phyloP scores from a whole-genome alignment of 164 flowering plant genomes.

The Tinospora cordifolia region DNA sequence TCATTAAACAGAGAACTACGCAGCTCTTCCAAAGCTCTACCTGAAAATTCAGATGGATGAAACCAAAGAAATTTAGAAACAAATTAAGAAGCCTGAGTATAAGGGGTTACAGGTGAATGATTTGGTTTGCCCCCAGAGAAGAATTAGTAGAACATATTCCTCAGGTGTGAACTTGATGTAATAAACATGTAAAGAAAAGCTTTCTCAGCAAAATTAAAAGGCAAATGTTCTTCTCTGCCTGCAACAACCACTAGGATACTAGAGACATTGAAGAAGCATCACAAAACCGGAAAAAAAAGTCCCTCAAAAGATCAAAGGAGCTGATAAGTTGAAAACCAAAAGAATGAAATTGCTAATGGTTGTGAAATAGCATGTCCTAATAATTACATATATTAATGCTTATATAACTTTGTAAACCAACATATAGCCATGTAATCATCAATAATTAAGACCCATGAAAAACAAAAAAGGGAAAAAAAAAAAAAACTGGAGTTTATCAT shows the following conservation, averaged over 20 bases:
- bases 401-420: neutral
- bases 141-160: neutral
- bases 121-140: neutral
- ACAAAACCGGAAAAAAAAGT: no score
- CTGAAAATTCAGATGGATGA: conserved; percentile 21
- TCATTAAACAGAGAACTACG: conserved; percentile 65
- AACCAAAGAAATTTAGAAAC: neutral
- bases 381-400: neutral
- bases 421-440: neutral
- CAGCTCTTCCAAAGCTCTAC: conserved; percentile 71
- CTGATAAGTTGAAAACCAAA: no score
- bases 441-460: neutral
- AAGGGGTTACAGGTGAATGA: neutral
- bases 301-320: no score
- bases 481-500: no score
- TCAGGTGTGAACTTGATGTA: neutral
- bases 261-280: no score
- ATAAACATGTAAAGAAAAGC: no score
- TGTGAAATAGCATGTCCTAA: no score
- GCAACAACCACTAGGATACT: no score
- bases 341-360: no score
- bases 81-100: neutral
- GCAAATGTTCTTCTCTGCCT: no score
- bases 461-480: no score
- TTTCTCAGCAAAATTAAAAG: no score